Conservation (phyloP, 495 filamentous ascomycete genomes). For the Neurospora africana region DNA sequence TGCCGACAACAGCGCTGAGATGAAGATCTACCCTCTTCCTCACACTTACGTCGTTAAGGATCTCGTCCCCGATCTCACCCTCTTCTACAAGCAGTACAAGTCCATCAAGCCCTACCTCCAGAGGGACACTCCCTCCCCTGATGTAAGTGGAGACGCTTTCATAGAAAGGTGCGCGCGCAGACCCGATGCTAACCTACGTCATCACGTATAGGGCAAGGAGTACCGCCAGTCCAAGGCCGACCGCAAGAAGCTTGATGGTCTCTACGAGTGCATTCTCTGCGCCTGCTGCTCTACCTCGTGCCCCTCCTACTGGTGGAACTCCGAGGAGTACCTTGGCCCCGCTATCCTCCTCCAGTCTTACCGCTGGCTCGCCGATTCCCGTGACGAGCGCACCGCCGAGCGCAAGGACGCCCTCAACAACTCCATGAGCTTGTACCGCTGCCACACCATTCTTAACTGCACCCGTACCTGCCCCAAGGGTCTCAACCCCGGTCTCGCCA, state of each 20-base stretch:
- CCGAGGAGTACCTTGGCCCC: constrained; percentile 93
- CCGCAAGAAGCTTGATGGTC: constrained; percentile 90
- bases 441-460: constrained; percentile 99
- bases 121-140: constrained; percentile 62
- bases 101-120: constrained; percentile 98
- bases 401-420: constrained; percentile 89
- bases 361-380: constrained; percentile 86
- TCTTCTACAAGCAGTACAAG: constrained; percentile 99
- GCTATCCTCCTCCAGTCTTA: constrained; percentile 94
- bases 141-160: constrained; percentile 42
- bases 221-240: constrained; percentile 80
- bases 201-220: constrained; percentile 60
- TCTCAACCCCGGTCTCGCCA: constrained; percentile 85
- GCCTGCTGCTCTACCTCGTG: constrained; percentile 98
- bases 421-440: constrained; percentile 95
- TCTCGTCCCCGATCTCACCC: constrained; percentile 90
- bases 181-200: constrained; percentile 7
- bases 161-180: neutral
- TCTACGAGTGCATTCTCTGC: constrained; percentile 99
- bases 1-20: constrained; percentile 62
- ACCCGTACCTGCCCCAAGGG: constrained; percentile 95
- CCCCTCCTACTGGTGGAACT: constrained; percentile 99
- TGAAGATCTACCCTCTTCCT: constrained; percentile 95
- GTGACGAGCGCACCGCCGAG: constrained; percentile 79
- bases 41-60: constrained; percentile 99